Evolutionary conservation across 352 stramenopile species (phyloP).

Genomic region (Globisporangium echinulatum): DNA sequence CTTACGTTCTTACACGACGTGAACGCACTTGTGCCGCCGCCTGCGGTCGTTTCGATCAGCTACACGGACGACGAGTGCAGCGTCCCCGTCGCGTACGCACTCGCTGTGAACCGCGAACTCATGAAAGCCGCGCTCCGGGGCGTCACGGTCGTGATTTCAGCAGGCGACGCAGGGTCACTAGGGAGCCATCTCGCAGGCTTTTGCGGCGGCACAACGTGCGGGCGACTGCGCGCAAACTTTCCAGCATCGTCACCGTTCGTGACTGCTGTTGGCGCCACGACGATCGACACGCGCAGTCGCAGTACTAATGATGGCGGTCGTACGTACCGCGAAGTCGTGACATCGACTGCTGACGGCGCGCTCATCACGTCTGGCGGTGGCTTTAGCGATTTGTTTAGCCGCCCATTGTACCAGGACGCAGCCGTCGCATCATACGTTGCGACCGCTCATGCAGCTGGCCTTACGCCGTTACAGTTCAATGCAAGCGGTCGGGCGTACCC

Average conservation of each 20-base stretch:
- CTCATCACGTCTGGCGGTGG: slow-evolving; percentile 72
- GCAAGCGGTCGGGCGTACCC: slow-evolving; percentile 44
- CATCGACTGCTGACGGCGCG: slow-evolving; percentile 31
- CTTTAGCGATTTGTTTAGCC: slow-evolving; percentile 50
- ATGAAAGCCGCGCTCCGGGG: slow-evolving; percentile 67
- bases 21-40: slow-evolving; percentile 55
- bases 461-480: slow-evolving; percentile 30
- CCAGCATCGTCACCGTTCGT: slow-evolving; percentile 70
- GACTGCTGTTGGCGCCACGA: slow-evolving; percentile 60
- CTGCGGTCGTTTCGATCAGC: slow-evolving; percentile 69
- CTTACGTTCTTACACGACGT: slow-evolving; percentile 63
- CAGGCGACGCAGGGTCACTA: slow-evolving; percentile 54
- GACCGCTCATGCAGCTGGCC: too few relatives aligned
- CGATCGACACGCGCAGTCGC: slow-evolving; percentile 14
- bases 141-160: slow-evolving; percentile 61
- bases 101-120: slow-evolving; percentile 61
- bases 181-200: slow-evolving; percentile 47
- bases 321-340: slow-evolving; percentile 48
- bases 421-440: slow-evolving; percentile 30
- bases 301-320: background rate
- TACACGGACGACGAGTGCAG: slow-evolving; percentile 82
- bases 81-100: slow-evolving; percentile 41
- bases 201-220: slow-evolving; percentile 33
- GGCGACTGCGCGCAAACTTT: slow-evolving; percentile 59
- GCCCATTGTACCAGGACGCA: slow-evolving; percentile 39